Conservation (phyloP, 805 yeast species). For the Candida nonsorbophila region DNA sequence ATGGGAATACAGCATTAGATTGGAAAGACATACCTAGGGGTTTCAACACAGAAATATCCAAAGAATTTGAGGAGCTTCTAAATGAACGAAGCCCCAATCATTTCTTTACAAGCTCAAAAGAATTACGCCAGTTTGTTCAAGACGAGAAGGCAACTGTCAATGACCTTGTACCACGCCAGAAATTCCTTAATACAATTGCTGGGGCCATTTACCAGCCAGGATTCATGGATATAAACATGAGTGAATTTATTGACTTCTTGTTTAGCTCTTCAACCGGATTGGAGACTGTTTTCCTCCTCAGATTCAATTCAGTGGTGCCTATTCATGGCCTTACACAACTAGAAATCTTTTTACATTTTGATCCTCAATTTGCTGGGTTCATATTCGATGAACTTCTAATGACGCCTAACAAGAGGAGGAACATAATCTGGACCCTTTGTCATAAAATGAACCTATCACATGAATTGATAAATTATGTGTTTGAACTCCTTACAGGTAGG, state of each 20-base stretch:
- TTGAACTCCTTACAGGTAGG: slow-evolving; percentile 54
- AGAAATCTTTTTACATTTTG: slow-evolving; percentile 46
- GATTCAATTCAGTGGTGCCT: slow-evolving; percentile 24
- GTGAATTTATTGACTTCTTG: too few species aligned
- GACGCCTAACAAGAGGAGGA: slow-evolving; percentile 60
- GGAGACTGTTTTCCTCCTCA: slow-evolving; percentile 11
- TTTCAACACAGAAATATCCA: slow-evolving; percentile 22
- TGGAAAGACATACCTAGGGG: slow-evolving; percentile 73
- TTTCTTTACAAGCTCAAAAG: slow-evolving; percentile 21
- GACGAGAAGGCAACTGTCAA: slow-evolving; percentile 17
- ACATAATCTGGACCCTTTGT: slow-evolving; percentile 62
- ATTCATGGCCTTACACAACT: slow-evolving; percentile 35
- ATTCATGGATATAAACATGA: too few species aligned
- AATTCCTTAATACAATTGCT: slow-evolving; percentile 45
- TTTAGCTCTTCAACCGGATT: too few species aligned
- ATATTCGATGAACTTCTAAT: slow-evolving; percentile 68
- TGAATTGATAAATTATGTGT: slow-evolving; percentile 56
- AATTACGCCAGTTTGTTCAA: slow-evolving; percentile 18
- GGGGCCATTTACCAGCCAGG: slow-evolving; percentile 48
- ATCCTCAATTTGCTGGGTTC: slow-evolving; percentile 48
- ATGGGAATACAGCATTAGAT: slow-evolving; percentile 24
- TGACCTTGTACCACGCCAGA: slow-evolving; percentile 31
- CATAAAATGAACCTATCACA: slow-evolving; percentile 51
- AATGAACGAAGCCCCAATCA: slow-evolving; percentile 19
- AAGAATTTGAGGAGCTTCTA: slow-evolving; percentile 11